Base-by-base conservation (phyloP, 1,284 basidiomycete genomes). In the Phellopilus nigrolimitatus region DNA sequence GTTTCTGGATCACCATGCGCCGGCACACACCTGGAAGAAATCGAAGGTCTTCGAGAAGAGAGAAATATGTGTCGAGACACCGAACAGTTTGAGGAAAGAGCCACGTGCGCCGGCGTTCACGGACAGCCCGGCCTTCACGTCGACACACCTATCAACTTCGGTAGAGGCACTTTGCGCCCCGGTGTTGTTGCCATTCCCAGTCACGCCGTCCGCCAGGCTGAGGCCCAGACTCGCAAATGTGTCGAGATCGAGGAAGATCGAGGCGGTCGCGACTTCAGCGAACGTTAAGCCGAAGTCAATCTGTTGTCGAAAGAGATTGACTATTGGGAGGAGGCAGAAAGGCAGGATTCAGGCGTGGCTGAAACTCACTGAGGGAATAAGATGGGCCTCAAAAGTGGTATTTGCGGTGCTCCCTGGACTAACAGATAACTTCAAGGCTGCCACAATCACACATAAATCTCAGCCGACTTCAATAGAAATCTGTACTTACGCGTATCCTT, bases 231-330 rank as follows among this genome's bases (percentile, higher is more conserved):
- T 62, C 0, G 72, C 72, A 41, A 65, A 68, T 9, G 71, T 65
- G 52, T 78, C 75, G 28, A 79, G 64, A n/a, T 70, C 65, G 31
- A 79, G 60, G 62, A 69, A 74, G 24, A 78, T 60, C 5, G 64
- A 62, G 25, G 74, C 69, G 4, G 65, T 68, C 5, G 61, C n/a
- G n/a, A n/a, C n/a, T n/a, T n/a, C 64, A 5, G 58, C 66, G 3
- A 79, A 60, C 3, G 71, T 73, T 3, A 60, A 56, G 4, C 71
- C 73, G 44, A 79, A 61, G 37, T 72, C 68, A 46, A 79, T 50
- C 57, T 63, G 34, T 7, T 33, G 10, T 3, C 10, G 8, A 28
- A 40, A 49, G 28, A 24, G 19, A n/a, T 15, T 8, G 7, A 2
- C 13, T 10, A 39, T 4, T 21, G 13, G 12, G 36, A 36, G 1